phyloP scores from a whole-genome alignment of 306 rosid genomes.

The Prunus davidiana region DNA sequence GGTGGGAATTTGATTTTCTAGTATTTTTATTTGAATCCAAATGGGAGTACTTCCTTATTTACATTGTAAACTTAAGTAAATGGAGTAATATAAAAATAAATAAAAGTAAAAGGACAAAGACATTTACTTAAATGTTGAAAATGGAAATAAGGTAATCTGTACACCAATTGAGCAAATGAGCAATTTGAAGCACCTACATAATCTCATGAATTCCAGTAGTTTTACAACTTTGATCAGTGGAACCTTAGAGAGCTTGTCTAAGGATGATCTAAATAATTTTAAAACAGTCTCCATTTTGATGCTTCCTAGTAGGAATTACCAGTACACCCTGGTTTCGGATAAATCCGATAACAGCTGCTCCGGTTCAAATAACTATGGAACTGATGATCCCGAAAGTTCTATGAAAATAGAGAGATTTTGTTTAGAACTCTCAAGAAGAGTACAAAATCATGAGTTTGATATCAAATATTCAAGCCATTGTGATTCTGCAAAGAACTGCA shows the following conservation, averaged over 20 bases:
- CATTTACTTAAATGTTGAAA: too few relatives aligned
- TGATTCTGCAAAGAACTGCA: slow-evolving; percentile 41
- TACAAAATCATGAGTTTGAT: slow-evolving; percentile 7
- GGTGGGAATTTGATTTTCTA: too few relatives aligned
- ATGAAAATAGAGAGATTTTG: slow-evolving; percentile 15
- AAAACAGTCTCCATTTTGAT: slow-evolving; percentile 34
- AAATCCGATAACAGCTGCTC: neutral
- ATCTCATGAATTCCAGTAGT: slow-evolving; percentile 24
- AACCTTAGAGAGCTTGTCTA: slow-evolving; percentile 42
- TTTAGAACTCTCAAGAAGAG: neutral
- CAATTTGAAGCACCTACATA: too few relatives aligned
- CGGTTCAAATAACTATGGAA: neutral
- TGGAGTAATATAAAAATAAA: too few relatives aligned
- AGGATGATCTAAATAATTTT: slow-evolving; percentile 23
- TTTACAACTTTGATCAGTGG: slow-evolving; percentile 44
- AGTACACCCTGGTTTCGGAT: slow-evolving; percentile 28
- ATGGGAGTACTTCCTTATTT: too few relatives aligned
- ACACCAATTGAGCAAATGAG: too few relatives aligned
- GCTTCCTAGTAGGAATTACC: slow-evolving; percentile 35
- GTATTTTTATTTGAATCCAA: too few relatives aligned
- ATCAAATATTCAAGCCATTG: slow-evolving; percentile 44
- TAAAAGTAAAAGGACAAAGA: too few relatives aligned
- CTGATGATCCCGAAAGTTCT: slow-evolving; percentile 15
- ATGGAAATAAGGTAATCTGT: too few relatives aligned
- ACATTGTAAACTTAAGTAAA: too few relatives aligned